phyloP scores from a whole-genome alignment of 441 rosid genomes.

The Erodium trifolium region DNA sequence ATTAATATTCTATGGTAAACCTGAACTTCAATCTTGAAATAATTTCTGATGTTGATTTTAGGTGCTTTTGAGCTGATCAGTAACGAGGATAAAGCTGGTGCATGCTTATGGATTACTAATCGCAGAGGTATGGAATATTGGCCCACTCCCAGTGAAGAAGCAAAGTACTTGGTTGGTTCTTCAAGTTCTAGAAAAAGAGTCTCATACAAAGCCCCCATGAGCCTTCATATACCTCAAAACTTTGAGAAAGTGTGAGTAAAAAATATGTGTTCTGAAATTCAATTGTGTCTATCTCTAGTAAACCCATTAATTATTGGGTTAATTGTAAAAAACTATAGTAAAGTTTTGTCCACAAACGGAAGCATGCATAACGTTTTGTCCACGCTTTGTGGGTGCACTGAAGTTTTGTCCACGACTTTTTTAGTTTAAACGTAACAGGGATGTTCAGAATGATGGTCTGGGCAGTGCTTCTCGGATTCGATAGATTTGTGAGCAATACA shows the following conservation, averaged over 20 bases:
- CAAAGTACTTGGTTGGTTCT: slow-evolving; percentile 50
- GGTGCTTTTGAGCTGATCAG: slow-evolving; percentile 88
- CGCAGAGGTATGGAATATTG: slow-evolving; percentile 91
- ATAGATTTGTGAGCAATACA: too few relatives aligned
- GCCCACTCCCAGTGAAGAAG: slow-evolving; percentile 69
- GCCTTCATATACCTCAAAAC: slow-evolving; percentile 56
- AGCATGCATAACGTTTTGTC: too few relatives aligned
- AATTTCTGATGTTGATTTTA: slow-evolving; percentile 22
- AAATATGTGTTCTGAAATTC: neutral
- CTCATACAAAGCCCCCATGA: slow-evolving; percentile 30
- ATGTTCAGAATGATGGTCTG: too few relatives aligned
- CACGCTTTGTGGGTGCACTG: too few relatives aligned
- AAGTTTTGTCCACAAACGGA: too few relatives aligned
- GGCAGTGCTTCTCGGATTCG: too few relatives aligned
- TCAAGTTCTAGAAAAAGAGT: slow-evolving; percentile 33
- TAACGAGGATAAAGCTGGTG: slow-evolving; percentile 73
- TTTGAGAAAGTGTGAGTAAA: slow-evolving; percentile 77
- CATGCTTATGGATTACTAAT: slow-evolving; percentile 84
- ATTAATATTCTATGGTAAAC: neutral
- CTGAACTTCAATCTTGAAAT: neutral
- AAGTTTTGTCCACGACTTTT: too few relatives aligned
- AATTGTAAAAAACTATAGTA: too few relatives aligned
- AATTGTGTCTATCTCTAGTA: neutral
- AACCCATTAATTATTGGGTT: neutral
- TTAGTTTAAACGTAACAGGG: too few relatives aligned